Evolutionary conservation across 129 eudicot species (phyloP).

Genomic region (Escallonia rubra): DNA sequence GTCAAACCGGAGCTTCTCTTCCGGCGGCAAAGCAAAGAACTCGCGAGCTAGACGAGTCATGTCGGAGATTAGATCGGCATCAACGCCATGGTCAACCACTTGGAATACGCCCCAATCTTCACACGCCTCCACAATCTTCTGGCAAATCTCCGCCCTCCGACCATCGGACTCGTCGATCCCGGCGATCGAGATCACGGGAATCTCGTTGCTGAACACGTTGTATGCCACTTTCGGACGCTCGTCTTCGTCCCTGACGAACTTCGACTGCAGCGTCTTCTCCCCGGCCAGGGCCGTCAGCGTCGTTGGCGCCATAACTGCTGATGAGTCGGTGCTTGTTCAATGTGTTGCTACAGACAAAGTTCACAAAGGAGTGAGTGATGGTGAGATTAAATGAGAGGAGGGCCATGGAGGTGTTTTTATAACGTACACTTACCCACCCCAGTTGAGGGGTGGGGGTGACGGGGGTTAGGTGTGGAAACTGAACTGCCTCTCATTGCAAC

Average conservation of each 20-base stretch:
- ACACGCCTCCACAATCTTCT: constrained; percentile 71
- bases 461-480: too few species aligned
- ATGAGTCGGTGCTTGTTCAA: too few species aligned
- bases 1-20: constrained; percentile 82
- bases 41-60: constrained; percentile 67
- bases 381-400: too few species aligned
- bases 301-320: constrained; percentile 7
- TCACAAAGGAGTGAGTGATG: too few species aligned
- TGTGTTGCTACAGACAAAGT: too few species aligned
- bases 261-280: constrained; percentile 24
- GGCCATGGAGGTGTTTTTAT: too few species aligned
- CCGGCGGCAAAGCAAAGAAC: constrained; percentile 58
- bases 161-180: constrained; percentile 47
- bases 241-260: constrained; percentile 78
- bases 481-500: too few species aligned
- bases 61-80: constrained; percentile 33
- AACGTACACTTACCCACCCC: too few species aligned
- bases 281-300: constrained; percentile 15
- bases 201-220: constrained; percentile 63
- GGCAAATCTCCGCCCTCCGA: constrained; percentile 52
- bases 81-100: constrained; percentile 87
- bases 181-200: constrained; percentile 75
- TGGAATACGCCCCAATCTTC: constrained; percentile 97
- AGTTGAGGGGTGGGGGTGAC: too few species aligned
- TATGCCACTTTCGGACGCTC: constrained; percentile 86